Evolutionary conservation across 768 basidiomycete species (phyloP).

Genomic region (Inosperma sp.): DNA sequence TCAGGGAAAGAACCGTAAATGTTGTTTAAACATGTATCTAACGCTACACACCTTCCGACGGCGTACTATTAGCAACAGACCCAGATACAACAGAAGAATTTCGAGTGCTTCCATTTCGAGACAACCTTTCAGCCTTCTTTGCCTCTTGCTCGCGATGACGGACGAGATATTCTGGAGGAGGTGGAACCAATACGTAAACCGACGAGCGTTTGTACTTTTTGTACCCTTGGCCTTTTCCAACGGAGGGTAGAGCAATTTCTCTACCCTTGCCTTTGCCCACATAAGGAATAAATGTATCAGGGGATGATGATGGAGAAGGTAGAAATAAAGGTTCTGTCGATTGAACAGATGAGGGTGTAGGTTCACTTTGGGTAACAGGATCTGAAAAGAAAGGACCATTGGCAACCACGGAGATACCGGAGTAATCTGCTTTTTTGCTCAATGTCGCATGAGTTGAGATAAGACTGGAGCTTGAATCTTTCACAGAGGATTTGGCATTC

Average conservation of each 20-base stretch:
- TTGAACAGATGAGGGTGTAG: neutral
- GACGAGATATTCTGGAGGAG: conserved; percentile 26
- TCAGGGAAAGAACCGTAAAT: neutral
- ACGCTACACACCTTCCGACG: conserved; percentile 8
- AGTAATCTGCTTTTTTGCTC: too few relatives aligned
- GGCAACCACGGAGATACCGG: too few relatives aligned
- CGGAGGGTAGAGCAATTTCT: neutral
- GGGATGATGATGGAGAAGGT: conserved; percentile 35
- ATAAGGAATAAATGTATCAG: neutral
- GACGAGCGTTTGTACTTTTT: neutral
- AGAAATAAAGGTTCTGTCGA: conserved; percentile 41
- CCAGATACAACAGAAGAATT: neutral
- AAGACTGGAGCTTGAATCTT: too few relatives aligned
- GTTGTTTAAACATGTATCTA: conserved; percentile 5
- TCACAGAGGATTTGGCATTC: too few relatives aligned
- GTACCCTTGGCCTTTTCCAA: neutral
- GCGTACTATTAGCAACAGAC: conserved; percentile 8
- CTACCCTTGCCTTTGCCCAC: neutral
- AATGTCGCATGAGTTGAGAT: too few relatives aligned
- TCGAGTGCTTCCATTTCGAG: conserved; percentile 5
- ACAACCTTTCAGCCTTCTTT: neutral
- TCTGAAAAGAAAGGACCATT: neutral
- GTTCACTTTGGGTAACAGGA: neutral
- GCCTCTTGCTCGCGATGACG: conserved; percentile 12
- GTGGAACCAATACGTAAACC: conserved; percentile 31